These are phyloP conservation scores for Mycena indigotica DNA, from an alignment of 768 basidiomycete genomes.

Conservation along the genomic window DNA sequence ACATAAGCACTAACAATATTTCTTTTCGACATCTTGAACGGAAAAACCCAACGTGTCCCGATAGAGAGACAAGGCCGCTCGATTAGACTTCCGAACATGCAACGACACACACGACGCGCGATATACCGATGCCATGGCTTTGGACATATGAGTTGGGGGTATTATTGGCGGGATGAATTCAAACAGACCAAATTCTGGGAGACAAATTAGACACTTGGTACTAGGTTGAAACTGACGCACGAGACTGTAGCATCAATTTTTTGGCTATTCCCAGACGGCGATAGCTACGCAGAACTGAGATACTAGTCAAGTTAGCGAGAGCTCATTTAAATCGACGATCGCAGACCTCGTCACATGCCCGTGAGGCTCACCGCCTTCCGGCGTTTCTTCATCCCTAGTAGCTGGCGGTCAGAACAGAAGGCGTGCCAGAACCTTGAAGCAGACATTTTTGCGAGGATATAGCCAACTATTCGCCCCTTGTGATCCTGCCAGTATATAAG, in stretches of 20 bases:
- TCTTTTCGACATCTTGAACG: conserved; percentile 84
- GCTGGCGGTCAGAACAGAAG: conserved; percentile 15
- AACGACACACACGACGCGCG: conserved; percentile 85
- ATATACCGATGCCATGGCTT: conserved; percentile 90
- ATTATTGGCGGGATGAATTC: not conserved
- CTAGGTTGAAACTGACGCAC: conserved; percentile 52
- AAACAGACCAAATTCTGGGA: conserved; percentile 18
- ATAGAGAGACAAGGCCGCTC: conserved; percentile 88
- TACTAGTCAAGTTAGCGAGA: conserved; percentile 51
- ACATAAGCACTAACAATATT: conserved; percentile 73
- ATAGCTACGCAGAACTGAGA: conserved; percentile 90
- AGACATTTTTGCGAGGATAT: conserved; percentile 95
- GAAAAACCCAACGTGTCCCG: conserved; percentile 90
- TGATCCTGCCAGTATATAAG: conserved; percentile 62
- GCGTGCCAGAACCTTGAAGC: conserved; percentile 24
- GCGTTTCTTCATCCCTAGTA: conserved; percentile 65
- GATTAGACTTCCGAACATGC: conserved; percentile 94
- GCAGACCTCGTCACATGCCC: conserved; percentile 79
- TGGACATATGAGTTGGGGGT: not conserved
- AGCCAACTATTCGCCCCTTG: conserved; percentile 90
- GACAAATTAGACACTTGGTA: not conserved
- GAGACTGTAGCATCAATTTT: conserved; percentile 92
- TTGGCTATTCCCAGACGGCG: conserved; percentile 91
- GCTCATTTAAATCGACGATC: not conserved
- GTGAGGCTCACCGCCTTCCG: conserved; percentile 68